phyloP scores from a whole-genome alignment of 352 stramenopile genomes.

The Globisporangium viniferum region DNA sequence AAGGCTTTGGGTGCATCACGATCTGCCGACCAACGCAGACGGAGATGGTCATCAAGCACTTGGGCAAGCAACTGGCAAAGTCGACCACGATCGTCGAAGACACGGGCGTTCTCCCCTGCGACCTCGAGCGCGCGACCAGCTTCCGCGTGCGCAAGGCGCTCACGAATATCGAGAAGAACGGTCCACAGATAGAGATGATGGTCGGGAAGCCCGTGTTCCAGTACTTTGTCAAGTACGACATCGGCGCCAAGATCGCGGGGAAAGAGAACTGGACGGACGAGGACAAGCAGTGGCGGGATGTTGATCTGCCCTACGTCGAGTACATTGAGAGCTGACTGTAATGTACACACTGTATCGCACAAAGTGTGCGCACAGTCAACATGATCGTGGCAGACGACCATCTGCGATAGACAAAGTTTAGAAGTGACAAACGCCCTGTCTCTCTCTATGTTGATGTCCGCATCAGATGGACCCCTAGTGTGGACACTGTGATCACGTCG shows the following conservation, averaged over 20 bases:
- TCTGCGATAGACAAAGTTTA: background rate
- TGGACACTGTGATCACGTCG: background rate
- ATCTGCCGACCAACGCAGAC: constrained; percentile 67
- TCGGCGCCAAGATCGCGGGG: constrained; percentile 55
- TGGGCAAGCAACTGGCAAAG: constrained; percentile 56
- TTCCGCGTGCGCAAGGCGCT: constrained; percentile 62
- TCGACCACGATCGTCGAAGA: constrained; percentile 70
- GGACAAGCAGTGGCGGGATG: constrained; percentile 57
- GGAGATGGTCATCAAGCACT: constrained; percentile 67
- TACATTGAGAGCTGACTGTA: constrained; percentile 41
- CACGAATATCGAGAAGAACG: constrained; percentile 24
- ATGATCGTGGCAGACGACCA: background rate
- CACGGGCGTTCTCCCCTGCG: constrained; percentile 58
- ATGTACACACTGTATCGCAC: background rate
- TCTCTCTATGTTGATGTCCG: background rate
- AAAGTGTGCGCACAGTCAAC: background rate
- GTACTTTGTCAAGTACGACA: constrained; percentile 57
- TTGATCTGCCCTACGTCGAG: constrained; percentile 71
- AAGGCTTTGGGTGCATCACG: constrained; percentile 69
- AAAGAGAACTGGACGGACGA: constrained; percentile 57
- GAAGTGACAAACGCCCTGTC: background rate
- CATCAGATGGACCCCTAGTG: background rate
- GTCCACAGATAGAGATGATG: constrained; percentile 58
- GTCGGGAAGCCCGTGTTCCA: constrained; percentile 62
- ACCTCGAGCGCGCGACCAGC: constrained; percentile 64